Evolutionary conservation across 129 eudicot genomes (phyloP), one percentile per base, ranked within the genome.

Genomic region (Flaveria brownii): DNA sequence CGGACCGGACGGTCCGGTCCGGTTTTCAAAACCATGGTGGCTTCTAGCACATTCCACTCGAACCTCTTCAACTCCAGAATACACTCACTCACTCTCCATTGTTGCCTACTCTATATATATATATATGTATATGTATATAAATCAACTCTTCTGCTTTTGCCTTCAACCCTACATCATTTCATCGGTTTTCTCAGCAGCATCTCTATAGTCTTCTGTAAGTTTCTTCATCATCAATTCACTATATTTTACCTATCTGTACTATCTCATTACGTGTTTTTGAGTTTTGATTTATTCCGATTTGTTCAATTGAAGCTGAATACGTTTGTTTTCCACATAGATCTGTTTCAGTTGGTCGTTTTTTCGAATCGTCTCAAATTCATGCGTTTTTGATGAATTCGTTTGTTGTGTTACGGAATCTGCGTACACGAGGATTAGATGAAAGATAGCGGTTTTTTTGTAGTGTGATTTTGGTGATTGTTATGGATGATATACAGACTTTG

Each of bases 161-260:
- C 25, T 14, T 14, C 15, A 63, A 28, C 69, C 69, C 69, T 63
- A 63, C n/a, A 28, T 63, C 69, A 30, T 30, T 63, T 17, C 57
- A 39, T 79, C 73, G 72, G 50, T 49, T 61, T 46, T 46, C 47
- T 47, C 73, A 33, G 70, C 68, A 61, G 4, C 47, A 12, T 57
- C 56, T 36, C 71, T 33, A 15, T 18, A 69, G 45, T 68, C 61
- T 25, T 15, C 60, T 79, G 83, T 79, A 79, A 79, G 83, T 16
- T 79, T 79, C 47, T 71, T 70, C 70, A 42, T 23, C 4, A 28
- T 28, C 33, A 2, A 28, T 28, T 28, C 3, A 28, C 33, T 28
- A 2, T 28, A 3, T 28, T 28, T 28, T 28, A 28, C 33, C 4
- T 28, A 28, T 28, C 33, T 28, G 33, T 28, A 28, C 2, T 0